These are phyloP conservation scores for Apostasia ramifera DNA, from an alignment of 106 monocot species.

Conservation along the genomic window DNA sequence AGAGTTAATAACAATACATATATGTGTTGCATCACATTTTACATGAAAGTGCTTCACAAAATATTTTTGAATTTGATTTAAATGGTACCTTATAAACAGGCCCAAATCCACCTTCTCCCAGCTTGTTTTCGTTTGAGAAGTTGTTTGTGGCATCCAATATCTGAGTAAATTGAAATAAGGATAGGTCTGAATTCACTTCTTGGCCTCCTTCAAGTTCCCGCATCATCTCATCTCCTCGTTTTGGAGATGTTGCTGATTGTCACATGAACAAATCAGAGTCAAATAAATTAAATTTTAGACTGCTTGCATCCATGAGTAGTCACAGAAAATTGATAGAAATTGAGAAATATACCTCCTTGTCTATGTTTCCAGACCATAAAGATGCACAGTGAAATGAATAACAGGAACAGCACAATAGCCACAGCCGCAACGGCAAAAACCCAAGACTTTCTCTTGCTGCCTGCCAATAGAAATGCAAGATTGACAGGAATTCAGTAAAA, in stretches of 20 bases:
- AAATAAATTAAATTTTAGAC: neutral
- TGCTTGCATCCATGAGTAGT: neutral
- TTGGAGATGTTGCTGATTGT: slow-evolving; percentile 1
- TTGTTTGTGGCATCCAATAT: slow-evolving; percentile 21
- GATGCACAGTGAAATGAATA: neutral
- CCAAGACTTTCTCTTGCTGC: neutral
- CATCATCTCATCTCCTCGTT: neutral
- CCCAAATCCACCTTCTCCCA: slow-evolving; percentile 30
- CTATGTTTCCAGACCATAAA: neutral
- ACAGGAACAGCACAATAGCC: neutral
- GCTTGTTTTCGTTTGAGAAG: slow-evolving; percentile 18
- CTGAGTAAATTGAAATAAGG: slow-evolving; percentile 9
- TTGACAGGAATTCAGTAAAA: too few species aligned
- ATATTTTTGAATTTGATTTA: neutral
- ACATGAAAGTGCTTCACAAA: neutral
- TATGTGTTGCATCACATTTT: neutral
- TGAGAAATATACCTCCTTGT: slow-evolving; percentile 4
- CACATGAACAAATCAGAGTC: neutral
- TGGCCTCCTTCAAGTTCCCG: slow-evolving; percentile 2
- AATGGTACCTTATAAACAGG: slow-evolving; percentile 30
- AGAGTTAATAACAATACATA: neutral
- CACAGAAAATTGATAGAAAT: neutral
- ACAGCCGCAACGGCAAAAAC: neutral
- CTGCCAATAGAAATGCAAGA: too few species aligned
- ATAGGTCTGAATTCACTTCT: slow-evolving; percentile 6